Evolutionary conservation across 2,329 filamentous ascomycete genomes (phyloP).

Genomic region (Colletotrichum graminicola): DNA sequence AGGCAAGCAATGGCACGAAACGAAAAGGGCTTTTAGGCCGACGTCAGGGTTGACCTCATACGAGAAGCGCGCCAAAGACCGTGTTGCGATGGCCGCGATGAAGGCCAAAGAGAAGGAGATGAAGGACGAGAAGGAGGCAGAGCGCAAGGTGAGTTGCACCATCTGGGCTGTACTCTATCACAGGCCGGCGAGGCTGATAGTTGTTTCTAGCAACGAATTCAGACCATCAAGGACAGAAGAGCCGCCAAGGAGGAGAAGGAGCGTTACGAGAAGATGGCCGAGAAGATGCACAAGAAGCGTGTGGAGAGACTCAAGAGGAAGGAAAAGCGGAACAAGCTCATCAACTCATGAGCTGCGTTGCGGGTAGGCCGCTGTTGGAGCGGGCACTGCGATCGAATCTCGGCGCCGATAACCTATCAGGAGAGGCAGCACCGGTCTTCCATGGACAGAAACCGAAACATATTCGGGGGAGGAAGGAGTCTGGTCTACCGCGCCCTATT

Average conservation of each 20-base stretch:
- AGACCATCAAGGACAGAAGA: constrained; percentile 86
- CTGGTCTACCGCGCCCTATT: constrained; percentile 24
- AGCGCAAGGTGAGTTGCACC: constrained; percentile 75
- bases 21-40: constrained; percentile 88
- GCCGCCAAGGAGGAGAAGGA: constrained; percentile 93
- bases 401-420: constrained; percentile 16
- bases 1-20: constrained; percentile 96
- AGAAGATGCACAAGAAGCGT: constrained; percentile 97
- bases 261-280: constrained; percentile 91
- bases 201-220: constrained; percentile 73
- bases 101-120: constrained; percentile 96
- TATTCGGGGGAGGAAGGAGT: constrained; percentile 23
- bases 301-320: constrained; percentile 93
- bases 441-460: constrained; percentile 35
- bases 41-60: constrained; percentile 82
- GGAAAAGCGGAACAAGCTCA: constrained; percentile 94
- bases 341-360: constrained; percentile 68
- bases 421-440: constrained; percentile 19
- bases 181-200: constrained; percentile 8
- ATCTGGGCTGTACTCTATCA: neutral
- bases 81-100: constrained; percentile 77
- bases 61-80: constrained; percentile 78
- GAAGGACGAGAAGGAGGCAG: constrained; percentile 95
- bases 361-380: constrained; percentile 13
- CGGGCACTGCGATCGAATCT: constrained; percentile 19